Evolutionary conservation across 2,329 filamentous ascomycete genomes (phyloP), one percentile per base, ranked within the genome.

Genomic region (Macrophomina tecta): DNA sequence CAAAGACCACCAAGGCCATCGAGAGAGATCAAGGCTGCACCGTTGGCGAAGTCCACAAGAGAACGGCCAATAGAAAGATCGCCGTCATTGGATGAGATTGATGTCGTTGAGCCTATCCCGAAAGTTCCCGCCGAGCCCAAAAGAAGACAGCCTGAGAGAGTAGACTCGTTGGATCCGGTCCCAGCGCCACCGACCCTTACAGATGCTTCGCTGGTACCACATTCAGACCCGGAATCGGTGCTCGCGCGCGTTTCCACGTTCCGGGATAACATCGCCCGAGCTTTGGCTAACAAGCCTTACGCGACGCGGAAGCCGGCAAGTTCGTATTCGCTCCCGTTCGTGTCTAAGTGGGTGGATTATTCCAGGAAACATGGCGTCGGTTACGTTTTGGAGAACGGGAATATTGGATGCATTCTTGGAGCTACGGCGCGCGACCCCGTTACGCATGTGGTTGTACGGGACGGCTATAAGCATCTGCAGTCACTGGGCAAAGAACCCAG

Each of bases 341-440:
- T 74, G 80, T 89, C 74, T 11, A 93, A 94, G 75, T 95, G 92
- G 92, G 92, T 95, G 6, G 92, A 95, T 76, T 95, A 95, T 77
- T 93, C 91, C 68, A 92, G 93, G 78, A 93, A 93, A 76, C 93
- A 93, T 76, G 92, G 92, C 12, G 84, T 95, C 16, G 92, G 92
- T 42, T 95, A 94, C 73, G 92, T 94, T 67, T 82, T 95, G 64
- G 92, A 92, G 69, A 91, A 94, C 70, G 91, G 92, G 36, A 93
- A 89, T 69, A 89, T 94, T 23, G 92, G 91, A 16, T 93, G 90
- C 49, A 79, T 86, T 64, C 78, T 83, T 69, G 84, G 83, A 65
- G 82, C 81, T n/a, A 80, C 80, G 18, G 70, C 76, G 52, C 75
- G 72, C 30, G 71, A 79, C 34, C 91, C 90, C 0, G 90, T 91